phyloP scores from a whole-genome alignment of 108 stramenopile species.

The Fragilaria radians region DNA sequence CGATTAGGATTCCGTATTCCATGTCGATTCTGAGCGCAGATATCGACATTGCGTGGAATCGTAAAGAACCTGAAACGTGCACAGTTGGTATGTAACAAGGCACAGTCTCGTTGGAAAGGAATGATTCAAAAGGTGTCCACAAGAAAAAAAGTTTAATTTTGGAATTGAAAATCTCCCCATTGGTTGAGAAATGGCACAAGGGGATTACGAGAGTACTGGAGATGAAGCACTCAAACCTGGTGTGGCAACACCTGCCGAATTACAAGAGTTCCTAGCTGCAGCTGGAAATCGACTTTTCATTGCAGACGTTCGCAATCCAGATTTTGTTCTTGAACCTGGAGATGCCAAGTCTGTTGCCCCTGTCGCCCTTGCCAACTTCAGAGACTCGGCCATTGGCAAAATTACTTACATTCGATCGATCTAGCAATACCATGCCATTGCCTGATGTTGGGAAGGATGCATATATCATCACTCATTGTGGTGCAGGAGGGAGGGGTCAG shows the following conservation, averaged over 20 bases:
- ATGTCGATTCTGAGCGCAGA: too few relatives aligned
- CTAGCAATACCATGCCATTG: constrained; percentile 53
- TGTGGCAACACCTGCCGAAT: constrained; percentile 59
- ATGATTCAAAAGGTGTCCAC: too few relatives aligned
- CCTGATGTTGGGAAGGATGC: constrained; percentile 57
- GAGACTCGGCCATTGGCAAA: constrained; percentile 43
- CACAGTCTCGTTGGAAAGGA: too few relatives aligned
- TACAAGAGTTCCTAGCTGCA: constrained; percentile 45
- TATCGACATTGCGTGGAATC: too few relatives aligned
- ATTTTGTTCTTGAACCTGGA: constrained; percentile 62
- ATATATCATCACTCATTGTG: constrained; percentile 87
- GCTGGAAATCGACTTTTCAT: constrained; percentile 69
- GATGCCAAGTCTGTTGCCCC: constrained; percentile 62
- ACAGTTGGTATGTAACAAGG: too few relatives aligned
- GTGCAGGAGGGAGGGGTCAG: constrained; percentile 80
- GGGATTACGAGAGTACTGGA: not conserved
- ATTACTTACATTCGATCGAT: constrained; percentile 62
- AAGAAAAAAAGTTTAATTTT: too few relatives aligned
- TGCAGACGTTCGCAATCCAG: constrained; percentile 73
- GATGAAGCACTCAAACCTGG: constrained; percentile 43
- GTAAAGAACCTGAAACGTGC: too few relatives aligned
- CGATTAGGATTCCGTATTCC: too few relatives aligned
- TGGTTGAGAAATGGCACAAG: too few relatives aligned
- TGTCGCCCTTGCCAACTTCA: constrained; percentile 37
- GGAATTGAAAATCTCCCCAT: too few relatives aligned